Percentiles rank a stretch among this genome's conserved stretches.
Evolutionary conservation across 441 rosid species (phyloP).

Genomic region (Eruca vesicaria): DNA sequence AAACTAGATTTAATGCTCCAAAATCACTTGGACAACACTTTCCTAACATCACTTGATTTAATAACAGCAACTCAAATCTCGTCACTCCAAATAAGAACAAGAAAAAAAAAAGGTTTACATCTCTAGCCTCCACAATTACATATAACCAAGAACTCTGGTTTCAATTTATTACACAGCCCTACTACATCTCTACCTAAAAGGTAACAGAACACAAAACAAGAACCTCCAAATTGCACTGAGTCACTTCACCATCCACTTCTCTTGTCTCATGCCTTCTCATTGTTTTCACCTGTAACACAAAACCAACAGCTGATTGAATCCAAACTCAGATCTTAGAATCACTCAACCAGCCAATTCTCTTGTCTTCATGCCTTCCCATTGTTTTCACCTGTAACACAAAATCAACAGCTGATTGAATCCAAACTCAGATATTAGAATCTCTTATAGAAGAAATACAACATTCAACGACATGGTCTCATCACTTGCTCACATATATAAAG

Average conservation of each 20-base stretch:
- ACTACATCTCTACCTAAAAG: slow-evolving; percentile 6
- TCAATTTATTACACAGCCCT: slow-evolving; percentile 7
- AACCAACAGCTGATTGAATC: no score
- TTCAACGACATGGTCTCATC: neutral
- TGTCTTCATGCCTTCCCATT: neutral
- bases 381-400: slow-evolving; percentile 7
- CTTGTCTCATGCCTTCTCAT: neutral
- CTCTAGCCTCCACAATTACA: slow-evolving; percentile 2
- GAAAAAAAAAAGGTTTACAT: neutral
- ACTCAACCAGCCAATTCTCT: no score
- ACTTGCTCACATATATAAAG: neutral
- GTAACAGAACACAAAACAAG: slow-evolving; percentile 5
- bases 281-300: slow-evolving; percentile 7
- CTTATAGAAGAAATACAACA: neutral
- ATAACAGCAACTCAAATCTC: neutral
- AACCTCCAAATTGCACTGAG: neutral
- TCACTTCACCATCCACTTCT: slow-evolving; percentile 14
- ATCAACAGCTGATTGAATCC: neutral
- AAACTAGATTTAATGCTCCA: neutral
- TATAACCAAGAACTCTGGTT: slow-evolving; percentile 1
- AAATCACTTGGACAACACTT: neutral
- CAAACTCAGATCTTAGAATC: no score
- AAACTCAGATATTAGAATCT: no score
- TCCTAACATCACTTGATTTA: neutral
- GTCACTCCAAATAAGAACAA: neutral